These are phyloP conservation scores for Fusarium sp. DNA, from an alignment of 2,329 filamentous ascomycete species.

Conservation along the genomic window DNA sequence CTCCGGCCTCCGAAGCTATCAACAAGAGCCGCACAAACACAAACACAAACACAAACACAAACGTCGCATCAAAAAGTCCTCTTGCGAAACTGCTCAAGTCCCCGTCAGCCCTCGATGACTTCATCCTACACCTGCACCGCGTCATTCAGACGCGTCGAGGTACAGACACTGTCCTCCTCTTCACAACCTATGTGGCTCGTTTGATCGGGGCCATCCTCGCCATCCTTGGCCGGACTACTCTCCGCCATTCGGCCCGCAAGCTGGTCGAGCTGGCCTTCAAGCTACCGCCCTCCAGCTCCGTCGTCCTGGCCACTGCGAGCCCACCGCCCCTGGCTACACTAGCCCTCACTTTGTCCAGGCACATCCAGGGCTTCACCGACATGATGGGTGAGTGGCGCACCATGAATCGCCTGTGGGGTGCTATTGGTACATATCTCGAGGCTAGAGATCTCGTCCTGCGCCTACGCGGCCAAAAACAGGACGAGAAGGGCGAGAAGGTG, in stretches of 20 bases:
- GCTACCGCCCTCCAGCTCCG: slow-evolving; percentile 65
- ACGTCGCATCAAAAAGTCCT: slow-evolving; percentile 13
- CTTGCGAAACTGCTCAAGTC: slow-evolving; percentile 37
- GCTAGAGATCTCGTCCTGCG: slow-evolving; percentile 63
- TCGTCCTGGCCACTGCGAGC: slow-evolving; percentile 59
- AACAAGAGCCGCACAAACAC: slow-evolving; percentile 25
- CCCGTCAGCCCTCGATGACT: slow-evolving; percentile 61
- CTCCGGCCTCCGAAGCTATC: slow-evolving; percentile 28
- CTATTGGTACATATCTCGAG: slow-evolving; percentile 81
- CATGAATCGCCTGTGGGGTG: slow-evolving; percentile 82
- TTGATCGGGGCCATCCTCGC: slow-evolving; percentile 67
- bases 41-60: neutral
- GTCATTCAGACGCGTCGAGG: slow-evolving; percentile 78
- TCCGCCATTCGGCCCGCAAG: slow-evolving; percentile 66
- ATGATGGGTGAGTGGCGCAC: slow-evolving; percentile 80
- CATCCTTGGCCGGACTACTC: slow-evolving; percentile 68
- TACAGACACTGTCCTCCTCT: slow-evolving; percentile 78
- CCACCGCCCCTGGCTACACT: slow-evolving; percentile 58
- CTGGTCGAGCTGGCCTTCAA: slow-evolving; percentile 68
- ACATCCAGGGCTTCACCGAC: slow-evolving; percentile 73
- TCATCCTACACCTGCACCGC: slow-evolving; percentile 70
- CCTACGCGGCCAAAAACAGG: slow-evolving; percentile 51
- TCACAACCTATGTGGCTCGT: slow-evolving; percentile 77
- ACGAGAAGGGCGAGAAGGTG: slow-evolving; percentile 55
- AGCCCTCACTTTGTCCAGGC: slow-evolving; percentile 64